Base-by-base conservation (phyloP, 805 yeast species). In the Saccharomycodes ludwigii region DNA sequence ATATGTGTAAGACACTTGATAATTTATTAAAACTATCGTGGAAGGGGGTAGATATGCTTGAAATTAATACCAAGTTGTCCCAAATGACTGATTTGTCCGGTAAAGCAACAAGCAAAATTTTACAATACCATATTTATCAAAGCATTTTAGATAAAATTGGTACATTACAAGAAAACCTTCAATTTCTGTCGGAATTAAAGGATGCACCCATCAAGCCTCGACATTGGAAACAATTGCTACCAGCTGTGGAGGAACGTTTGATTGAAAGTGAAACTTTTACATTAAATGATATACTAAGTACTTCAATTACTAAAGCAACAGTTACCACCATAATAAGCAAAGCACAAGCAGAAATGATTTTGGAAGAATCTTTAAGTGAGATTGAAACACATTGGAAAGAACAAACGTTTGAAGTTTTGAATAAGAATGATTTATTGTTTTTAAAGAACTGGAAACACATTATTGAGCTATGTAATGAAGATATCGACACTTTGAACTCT, bases 261-360 rank as follows among this genome's bases (percentile, higher is more conserved):
- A n/a, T n/a, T n/a, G n/a, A n/a, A n/a, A n/a, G n/a, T n/a, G n/a
- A n/a, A n/a, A n/a, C n/a, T n/a, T n/a, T n/a, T n/a, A 57, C 65
- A 0, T 50, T 83, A 2, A 74, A 74, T 1, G 69, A 76, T 39
- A 67, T 86, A 2, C 66, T 88, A 70, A 63, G 63, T 22, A 50
- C 84, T 27, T 56, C 74, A 24, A 48, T 79, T 11, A 17, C 38
- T 0, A 40, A 40, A 2, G 37, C 47, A 0, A n/a, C n/a, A n/a
- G 55, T 86, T 5, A 65, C 63, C 24, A 52, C 65, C 0, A 51
- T 78, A 1, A 42, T 82, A 2, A 61, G 62, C 1, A 69, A 66
- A 35, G 95, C 96, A 0, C 71, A 69, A 37, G 78, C 82, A 3
- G 96, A 88, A 46, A 62, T 67, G 36, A 59, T 69, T 0, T 56